These are phyloP conservation scores for Amaranthus palmeri DNA, from an alignment of 148 eudicot species.

Conservation along the genomic window DNA sequence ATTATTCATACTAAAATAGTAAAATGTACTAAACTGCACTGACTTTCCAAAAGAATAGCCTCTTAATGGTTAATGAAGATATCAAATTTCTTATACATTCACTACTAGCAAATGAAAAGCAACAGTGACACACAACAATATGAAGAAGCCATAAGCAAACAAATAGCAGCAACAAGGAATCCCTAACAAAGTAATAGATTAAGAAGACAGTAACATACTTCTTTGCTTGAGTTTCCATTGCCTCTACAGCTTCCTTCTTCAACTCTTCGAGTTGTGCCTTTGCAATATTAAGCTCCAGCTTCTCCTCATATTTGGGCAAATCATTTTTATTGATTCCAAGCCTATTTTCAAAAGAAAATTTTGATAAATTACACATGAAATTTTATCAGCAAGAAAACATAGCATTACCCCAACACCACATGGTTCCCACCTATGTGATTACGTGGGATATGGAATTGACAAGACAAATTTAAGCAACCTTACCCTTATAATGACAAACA, in stretches of 20 bases:
- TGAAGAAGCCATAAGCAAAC: background rate
- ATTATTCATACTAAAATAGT: too few relatives aligned
- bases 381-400: background rate
- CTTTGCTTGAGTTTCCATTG: slow-evolving; percentile 92
- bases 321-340: slow-evolving; percentile 76
- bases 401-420: background rate
- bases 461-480: too few relatives aligned
- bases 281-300: slow-evolving; percentile 77
- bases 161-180: background rate
- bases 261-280: slow-evolving; percentile 87
- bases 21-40: too few relatives aligned
- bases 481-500: too few relatives aligned
- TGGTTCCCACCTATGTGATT: too few relatives aligned
- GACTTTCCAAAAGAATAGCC: too few relatives aligned
- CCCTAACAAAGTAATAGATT: too few relatives aligned
- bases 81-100: too few relatives aligned
- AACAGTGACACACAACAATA: too few relatives aligned
- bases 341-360: slow-evolving; percentile 33
- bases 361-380: background rate
- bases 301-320: slow-evolving; percentile 77
- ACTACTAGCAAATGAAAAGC: too few relatives aligned
- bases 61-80: too few relatives aligned
- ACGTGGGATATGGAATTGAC: too few relatives aligned
- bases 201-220: slow-evolving; percentile 40
- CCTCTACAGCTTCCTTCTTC: slow-evolving; percentile 81